Evolutionary conservation across 2,329 filamentous ascomycete species (phyloP), one percentile per base, ranked within the genome.

Genomic region (Cladosporium sp.): DNA sequence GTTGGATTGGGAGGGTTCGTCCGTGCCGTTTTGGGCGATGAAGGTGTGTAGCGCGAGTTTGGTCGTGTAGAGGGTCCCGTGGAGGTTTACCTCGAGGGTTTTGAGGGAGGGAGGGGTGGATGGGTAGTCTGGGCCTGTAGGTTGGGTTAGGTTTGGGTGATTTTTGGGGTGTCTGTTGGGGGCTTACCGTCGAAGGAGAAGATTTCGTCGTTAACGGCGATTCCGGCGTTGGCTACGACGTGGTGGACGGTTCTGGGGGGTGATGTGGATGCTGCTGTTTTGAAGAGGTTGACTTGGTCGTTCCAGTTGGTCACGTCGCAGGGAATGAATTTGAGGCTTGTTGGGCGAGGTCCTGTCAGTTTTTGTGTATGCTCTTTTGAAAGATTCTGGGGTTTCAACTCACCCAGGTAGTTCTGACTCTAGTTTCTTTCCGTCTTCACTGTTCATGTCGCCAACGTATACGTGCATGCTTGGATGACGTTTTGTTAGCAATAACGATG

Each of bases 21-120:
- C 55, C 0, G 54, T 61, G 6, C 69, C 67, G 1, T 68, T 68
- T 25, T 56, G 57, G 18, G 46, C 40, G 12, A 52, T 41, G 42
- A 56, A 56, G 58, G 32, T 69, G 64, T 6, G 70, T 63, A 46
- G 38, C 3, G 55, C 48, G 6, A 60, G 52, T 15, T 58, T 57
- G 7, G 43, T 49, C 3, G 55, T 58, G 27, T 55, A 60, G 13
- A 60, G 27, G 2, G 45, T 50, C 7, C 58, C 53, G 16, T 51
- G 42, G 13, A 57, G 35, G 38, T 56, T 56, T 6, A 55, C 49
- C 12, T 55, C 51, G 40, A 55, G 13, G 22, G 43, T 61, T 27
- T 45, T 58, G 3, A 61, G 54, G 35, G 57, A 47, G 3, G 60
- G 58, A 20, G 61, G 53, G 1, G 64, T 69, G 2, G 53, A 53